Base-by-base conservation (phyloP, 352 stramenopile species). In the Pythium coloratum region DNA sequence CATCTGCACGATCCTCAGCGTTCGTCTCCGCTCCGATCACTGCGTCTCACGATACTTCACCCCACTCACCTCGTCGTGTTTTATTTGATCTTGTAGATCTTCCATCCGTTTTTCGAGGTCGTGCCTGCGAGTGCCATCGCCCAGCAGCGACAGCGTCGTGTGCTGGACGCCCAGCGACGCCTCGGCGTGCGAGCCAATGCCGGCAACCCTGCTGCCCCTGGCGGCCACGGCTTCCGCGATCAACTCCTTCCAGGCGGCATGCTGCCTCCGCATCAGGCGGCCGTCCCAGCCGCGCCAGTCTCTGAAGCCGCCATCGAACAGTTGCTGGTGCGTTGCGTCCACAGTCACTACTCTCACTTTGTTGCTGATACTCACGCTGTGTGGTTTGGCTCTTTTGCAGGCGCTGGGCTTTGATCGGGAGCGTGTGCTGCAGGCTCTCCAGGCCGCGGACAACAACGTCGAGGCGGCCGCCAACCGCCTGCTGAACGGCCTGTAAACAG, bases 361-460 rank as follows among this genome's bases (percentile, higher is more conserved):
- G 8, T 14, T 58, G 18, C 2, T 70, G 56, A 54, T 62, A 24
- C 66, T 66, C 50, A 55, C n/a, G 6, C 6, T 55, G 26, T 30
- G 42, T 38, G 42, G 24, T 16, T 51, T 72, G 13, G 67, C 46
- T 14, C 18, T 44, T 2, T 8, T 66, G 9, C 47, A 90, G 83
- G 81, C 81, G 10, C 75, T 92, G 12, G 84, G 84, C 6, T 92
- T 92, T 54, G 82, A 92, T 46, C 81, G 84, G 38, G 84, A 90
- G 53, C 82, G 76, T 33, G 76, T 85, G 24, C 75, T 93, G n/a
- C 76, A 74, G 20, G 88, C 88, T 26, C 75, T 96, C 62, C 86
- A 87, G 61, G 75, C 79, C 12, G 86, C 84, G 10, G 75, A 90
- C 64, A 94, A 94, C 75, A 96, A 96, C 56, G 84, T 96, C n/a